Conservation (phyloP, 2,329 filamentous ascomycete species). For the Pyricularia grisea region DNA sequence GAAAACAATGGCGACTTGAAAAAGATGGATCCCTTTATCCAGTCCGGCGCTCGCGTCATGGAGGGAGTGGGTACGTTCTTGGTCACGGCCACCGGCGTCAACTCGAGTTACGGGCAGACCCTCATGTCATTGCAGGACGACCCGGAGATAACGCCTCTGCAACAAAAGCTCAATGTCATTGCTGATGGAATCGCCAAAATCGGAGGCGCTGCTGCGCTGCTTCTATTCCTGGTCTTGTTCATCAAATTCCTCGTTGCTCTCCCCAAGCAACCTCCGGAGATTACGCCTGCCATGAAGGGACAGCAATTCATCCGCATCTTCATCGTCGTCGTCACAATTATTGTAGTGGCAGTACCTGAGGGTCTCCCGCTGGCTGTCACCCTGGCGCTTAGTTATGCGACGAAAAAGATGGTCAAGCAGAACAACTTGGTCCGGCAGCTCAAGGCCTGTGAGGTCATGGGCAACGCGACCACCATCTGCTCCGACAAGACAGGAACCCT, state of each 20-base stretch:
- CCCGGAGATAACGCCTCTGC: constrained; percentile 42
- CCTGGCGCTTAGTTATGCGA: constrained; percentile 57
- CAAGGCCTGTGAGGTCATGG: constrained; percentile 62
- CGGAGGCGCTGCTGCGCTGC: constrained; percentile 56
- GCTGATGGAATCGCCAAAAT: constrained; percentile 33
- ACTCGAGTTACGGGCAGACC: constrained; percentile 45
- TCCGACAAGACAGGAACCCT: constrained; percentile 61
- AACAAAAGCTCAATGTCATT: constrained; percentile 39
- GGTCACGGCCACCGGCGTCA: constrained; percentile 44
- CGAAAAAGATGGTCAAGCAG: constrained; percentile 58
- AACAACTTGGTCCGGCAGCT: constrained; percentile 62
- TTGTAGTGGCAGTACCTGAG: constrained; percentile 59
- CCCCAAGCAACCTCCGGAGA: constrained; percentile 40
- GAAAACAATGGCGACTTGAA: constrained; percentile 39
- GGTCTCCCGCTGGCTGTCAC: constrained; percentile 60
- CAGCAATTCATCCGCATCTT: constrained; percentile 51
- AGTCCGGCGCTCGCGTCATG: constrained; percentile 44
- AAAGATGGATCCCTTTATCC: constrained; percentile 57
- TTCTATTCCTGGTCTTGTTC: constrained; percentile 68
- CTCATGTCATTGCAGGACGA: constrained; percentile 45
- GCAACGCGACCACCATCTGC: constrained; percentile 50
- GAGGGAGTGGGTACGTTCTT: constrained; percentile 45
- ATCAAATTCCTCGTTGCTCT: constrained; percentile 66
- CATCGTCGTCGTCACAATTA: constrained; percentile 55
- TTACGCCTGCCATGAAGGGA: neutral